Evolutionary conservation across 305 asterid species (phyloP), one percentile per base, ranked within the genome.

Genomic region (Rubia peregrina): DNA sequence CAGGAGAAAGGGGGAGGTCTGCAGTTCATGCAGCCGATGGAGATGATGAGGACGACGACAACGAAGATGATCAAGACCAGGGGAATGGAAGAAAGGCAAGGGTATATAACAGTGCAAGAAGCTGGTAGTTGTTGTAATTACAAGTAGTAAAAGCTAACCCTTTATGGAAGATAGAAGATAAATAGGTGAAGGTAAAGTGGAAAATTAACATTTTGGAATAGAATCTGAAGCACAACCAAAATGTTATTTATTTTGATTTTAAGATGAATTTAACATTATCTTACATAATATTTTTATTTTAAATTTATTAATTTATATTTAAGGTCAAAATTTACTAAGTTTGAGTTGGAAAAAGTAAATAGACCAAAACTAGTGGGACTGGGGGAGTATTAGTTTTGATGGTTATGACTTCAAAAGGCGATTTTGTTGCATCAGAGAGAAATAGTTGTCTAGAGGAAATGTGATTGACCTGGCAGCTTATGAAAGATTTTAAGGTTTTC

Each of bases 51-150:
- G 82, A 84, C 21, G 78, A 82, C 3, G 88, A 85, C 1, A 83
- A 83, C n/a, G 95, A 86, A 65, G 98, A 82, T 24, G 96, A 86
- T 67, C 98, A 87, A 65, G 85, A 81, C 61, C 88, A 92, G 92
- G 89, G 81, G 11, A 78, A 78, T 69, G 86, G 87, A 61, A 80
- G 65, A n/a, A 53, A n/a, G 40, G 82, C 78, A 75, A 83, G 80
- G 80, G 49, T 77, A 77, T 79, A 74, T 61, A 82, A 53, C 80
- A 83, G 87, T 69, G 85, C 70, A 67, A 82, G 83, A 80, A 83
- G 78, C 74, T 85, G 92, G 85, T 96, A 86, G 79, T 86, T 91
- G 74, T 75, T 78, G 95, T 90, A 89, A 77, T 88, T 90, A 82
- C 85, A 67, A 65, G 79, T 75, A 82, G 79, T 85, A 81, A 72